These are phyloP conservation scores for Saturnispora dispora DNA, from an alignment of 805 yeast genomes.

Conservation along the genomic window DNA sequence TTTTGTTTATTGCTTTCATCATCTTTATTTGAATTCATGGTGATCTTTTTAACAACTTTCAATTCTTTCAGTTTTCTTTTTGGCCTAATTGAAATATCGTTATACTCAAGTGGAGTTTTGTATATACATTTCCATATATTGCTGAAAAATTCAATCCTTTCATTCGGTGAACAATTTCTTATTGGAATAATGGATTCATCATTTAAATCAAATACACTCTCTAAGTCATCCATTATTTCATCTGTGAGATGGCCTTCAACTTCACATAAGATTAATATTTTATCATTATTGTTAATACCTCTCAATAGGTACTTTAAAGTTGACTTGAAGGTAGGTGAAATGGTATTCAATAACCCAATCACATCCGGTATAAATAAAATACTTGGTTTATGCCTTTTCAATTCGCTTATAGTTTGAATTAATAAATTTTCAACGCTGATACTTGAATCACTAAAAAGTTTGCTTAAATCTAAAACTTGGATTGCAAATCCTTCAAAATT, in stretches of 20 bases:
- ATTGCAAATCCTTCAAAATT: slow-evolving; percentile 83
- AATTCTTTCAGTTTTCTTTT: slow-evolving; percentile 37
- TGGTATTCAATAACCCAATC: slow-evolving; percentile 63
- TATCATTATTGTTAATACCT: slow-evolving; percentile 61
- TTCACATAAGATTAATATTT: slow-evolving; percentile 64
- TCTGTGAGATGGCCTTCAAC: slow-evolving; percentile 34
- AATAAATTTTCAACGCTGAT: slow-evolving; percentile 76
- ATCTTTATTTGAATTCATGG: background rate
- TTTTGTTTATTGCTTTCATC: slow-evolving; percentile 25
- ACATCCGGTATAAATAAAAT: slow-evolving; percentile 76
- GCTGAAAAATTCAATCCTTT: slow-evolving; percentile 49
- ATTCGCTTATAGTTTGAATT: slow-evolving; percentile 79
- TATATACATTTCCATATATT: slow-evolving; percentile 43
- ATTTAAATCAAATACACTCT: slow-evolving; percentile 48
- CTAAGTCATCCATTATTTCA: slow-evolving; percentile 34
- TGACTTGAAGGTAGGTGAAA: slow-evolving; percentile 60
- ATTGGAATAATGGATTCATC: slow-evolving; percentile 38
- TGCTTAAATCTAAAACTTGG: slow-evolving; percentile 75
- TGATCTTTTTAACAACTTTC: slow-evolving; percentile 17
- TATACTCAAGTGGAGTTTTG: slow-evolving; percentile 65
- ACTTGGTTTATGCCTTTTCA: slow-evolving; percentile 82
- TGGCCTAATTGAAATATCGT: slow-evolving; percentile 52
- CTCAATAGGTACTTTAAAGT: slow-evolving; percentile 64
- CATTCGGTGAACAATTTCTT: slow-evolving; percentile 33
- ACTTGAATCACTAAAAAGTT: slow-evolving; percentile 67